Evolutionary conservation across 148 eudicot genomes (phyloP).

Genomic region (Dianthus caryophyllus): DNA sequence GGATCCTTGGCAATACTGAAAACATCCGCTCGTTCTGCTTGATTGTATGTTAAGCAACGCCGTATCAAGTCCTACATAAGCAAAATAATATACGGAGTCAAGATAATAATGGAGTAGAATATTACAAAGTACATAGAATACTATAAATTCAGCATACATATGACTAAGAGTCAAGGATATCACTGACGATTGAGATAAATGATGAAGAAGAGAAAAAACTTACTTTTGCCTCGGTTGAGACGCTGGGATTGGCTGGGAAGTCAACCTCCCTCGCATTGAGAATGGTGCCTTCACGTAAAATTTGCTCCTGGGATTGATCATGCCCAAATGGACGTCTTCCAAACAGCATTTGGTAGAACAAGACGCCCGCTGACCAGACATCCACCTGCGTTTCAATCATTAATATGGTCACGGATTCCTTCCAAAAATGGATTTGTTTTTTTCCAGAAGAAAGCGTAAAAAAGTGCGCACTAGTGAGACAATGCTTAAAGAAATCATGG

Average conservation of each 20-base stretch:
- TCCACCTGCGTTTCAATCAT: constrained; percentile 61
- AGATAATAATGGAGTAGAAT: too few relatives aligned
- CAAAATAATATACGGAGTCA: constrained; percentile 21
- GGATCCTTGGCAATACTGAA: constrained; percentile 73
- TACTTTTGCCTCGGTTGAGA: constrained; percentile 91
- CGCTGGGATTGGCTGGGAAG: constrained; percentile 86
- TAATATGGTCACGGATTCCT: constrained; percentile 8
- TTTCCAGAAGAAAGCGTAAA: constrained; percentile 13
- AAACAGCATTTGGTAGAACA: constrained; percentile 96
- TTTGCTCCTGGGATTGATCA: constrained; percentile 90
- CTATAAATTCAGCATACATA: background rate
- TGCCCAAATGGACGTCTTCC: constrained; percentile 99
- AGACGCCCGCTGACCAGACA: constrained; percentile 97
- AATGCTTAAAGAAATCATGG: background rate
- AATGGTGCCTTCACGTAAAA: constrained; percentile 94
- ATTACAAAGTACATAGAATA: too few relatives aligned
- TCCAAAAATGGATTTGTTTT: constrained; percentile 2
- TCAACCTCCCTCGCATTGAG: constrained; percentile 96
- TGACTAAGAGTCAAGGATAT: background rate
- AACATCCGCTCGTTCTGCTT: constrained; percentile 89
- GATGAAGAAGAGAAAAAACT: constrained; percentile 13
- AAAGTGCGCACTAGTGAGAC: background rate
- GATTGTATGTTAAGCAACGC: constrained; percentile 83
- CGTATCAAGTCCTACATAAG: constrained; percentile 71
- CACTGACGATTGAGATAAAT: background rate